Evolutionary conservation across 179 eudicot species (phyloP).

Genomic region (Spergularia azorica): DNA sequence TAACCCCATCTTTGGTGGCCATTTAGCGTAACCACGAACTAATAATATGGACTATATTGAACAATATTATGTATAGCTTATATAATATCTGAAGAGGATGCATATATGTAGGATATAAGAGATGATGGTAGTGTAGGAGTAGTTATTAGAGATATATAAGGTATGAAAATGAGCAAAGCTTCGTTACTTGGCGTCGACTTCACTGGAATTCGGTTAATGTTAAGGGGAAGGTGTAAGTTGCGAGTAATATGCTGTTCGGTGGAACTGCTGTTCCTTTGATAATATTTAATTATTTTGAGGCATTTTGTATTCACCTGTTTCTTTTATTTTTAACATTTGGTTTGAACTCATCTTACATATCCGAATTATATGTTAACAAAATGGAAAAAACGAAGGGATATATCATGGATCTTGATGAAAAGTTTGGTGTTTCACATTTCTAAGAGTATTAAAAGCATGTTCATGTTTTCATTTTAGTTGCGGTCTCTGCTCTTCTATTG

Average conservation of each 20-base stretch:
- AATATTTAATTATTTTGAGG: background rate
- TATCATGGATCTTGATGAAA: too few relatives aligned
- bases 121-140: background rate
- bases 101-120: background rate
- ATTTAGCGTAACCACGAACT: background rate
- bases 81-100: background rate
- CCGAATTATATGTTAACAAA: too few relatives aligned
- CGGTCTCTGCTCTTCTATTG: too few relatives aligned
- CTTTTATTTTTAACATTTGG: background rate
- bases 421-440: too few relatives aligned
- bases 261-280: background rate
- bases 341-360: too few relatives aligned
- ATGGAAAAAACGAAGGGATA: too few relatives aligned
- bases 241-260: conserved; percentile 23
- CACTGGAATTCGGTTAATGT: conserved; percentile 58
- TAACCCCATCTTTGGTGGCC: conserved; percentile 32
- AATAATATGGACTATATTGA: background rate
- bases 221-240: conserved; percentile 24
- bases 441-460: too few relatives aligned
- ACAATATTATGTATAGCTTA: background rate
- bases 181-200: conserved; percentile 93
- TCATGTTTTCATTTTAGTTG: too few relatives aligned
- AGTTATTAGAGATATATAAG: background rate
- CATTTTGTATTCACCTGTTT: too few relatives aligned
- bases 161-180: conserved; percentile 31